phyloP scores from a whole-genome alignment of 108 stramenopile genomes.

The Schizochytrium sp. region DNA sequence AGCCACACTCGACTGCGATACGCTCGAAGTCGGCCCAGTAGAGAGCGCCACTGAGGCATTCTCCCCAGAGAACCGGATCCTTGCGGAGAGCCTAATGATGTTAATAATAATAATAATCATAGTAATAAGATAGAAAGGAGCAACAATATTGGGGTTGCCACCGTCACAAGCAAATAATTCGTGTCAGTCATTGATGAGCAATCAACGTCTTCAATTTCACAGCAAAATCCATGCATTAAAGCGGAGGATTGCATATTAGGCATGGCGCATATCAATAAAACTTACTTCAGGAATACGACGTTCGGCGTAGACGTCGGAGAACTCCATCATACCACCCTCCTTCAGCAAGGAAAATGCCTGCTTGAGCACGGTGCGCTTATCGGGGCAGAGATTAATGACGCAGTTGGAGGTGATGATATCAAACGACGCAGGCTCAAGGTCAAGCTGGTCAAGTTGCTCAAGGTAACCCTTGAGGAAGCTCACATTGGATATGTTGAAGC shows the following conservation, averaged over 20 bases:
- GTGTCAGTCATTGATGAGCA: background rate
- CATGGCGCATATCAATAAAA: constrained; percentile 63
- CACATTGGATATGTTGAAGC: constrained; percentile 82
- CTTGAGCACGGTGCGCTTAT: constrained; percentile 92
- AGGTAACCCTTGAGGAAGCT: constrained; percentile 90
- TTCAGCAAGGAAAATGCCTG: constrained; percentile 86
- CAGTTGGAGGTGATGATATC: constrained; percentile 97
- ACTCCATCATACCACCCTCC: constrained; percentile 94
- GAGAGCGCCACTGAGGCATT: constrained; percentile 91
- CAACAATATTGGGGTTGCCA: too few relatives aligned
- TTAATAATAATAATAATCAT: too few relatives aligned
- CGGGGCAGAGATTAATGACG: constrained; percentile 94
- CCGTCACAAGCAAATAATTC: too few relatives aligned
- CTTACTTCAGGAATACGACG: constrained; percentile 86
- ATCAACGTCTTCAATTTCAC: background rate
- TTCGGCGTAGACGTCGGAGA: constrained; percentile 94
- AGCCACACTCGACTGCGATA: constrained; percentile 86
- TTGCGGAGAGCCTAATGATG: constrained; percentile 20
- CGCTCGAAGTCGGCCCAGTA: constrained; percentile 96
- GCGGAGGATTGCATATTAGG: constrained; percentile 67
- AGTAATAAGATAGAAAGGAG: too few relatives aligned
- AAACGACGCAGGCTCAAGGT: constrained; percentile 81
- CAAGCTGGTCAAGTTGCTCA: constrained; percentile 85
- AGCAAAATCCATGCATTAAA: constrained; percentile 36
- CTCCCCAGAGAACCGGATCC: constrained; percentile 88